Evolutionary conservation across 2,329 filamentous ascomycete genomes (phyloP).

Genomic region (Fusarium nanum): DNA sequence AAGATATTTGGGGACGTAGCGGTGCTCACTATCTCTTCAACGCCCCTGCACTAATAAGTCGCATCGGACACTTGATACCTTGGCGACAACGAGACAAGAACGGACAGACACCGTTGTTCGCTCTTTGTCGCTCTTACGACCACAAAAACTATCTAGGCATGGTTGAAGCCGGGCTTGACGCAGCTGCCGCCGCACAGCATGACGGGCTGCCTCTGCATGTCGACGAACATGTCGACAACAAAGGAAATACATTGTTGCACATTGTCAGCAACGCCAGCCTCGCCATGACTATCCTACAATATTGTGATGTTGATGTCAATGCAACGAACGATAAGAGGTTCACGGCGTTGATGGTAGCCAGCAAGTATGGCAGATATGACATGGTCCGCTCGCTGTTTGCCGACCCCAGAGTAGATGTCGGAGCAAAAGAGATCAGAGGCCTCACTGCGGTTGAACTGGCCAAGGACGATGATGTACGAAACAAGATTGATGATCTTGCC

Average conservation of each 20-base stretch:
- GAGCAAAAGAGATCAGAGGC: slow-evolving; percentile 85
- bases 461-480: slow-evolving; percentile 97
- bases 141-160: slow-evolving; percentile 87
- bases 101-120: slow-evolving; percentile 97
- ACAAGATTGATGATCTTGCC: slow-evolving; percentile 93
- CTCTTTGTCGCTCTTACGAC: slow-evolving; percentile 94
- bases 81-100: slow-evolving; percentile 96
- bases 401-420: slow-evolving; percentile 87
- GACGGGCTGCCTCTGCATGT: slow-evolving; percentile 86
- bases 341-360: slow-evolving; percentile 96
- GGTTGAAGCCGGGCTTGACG: slow-evolving; percentile 83
- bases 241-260: slow-evolving; percentile 95
- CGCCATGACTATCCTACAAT: slow-evolving; percentile 78
- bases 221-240: slow-evolving; percentile 91
- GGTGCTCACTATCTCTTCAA: slow-evolving; percentile 97
- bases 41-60: slow-evolving; percentile 80
- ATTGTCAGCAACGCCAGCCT: slow-evolving; percentile 89
- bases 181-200: slow-evolving; percentile 78
- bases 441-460: slow-evolving; percentile 95
- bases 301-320: slow-evolving; percentile 95
- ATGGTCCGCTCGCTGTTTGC: slow-evolving; percentile 90
- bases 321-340: slow-evolving; percentile 95
- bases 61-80: slow-evolving; percentile 81
- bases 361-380: slow-evolving; percentile 96
- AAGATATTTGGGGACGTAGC: slow-evolving; percentile 88